These are phyloP conservation scores for Primulina eburnea DNA, from an alignment of 257 asterid species.

Conservation along the genomic window DNA sequence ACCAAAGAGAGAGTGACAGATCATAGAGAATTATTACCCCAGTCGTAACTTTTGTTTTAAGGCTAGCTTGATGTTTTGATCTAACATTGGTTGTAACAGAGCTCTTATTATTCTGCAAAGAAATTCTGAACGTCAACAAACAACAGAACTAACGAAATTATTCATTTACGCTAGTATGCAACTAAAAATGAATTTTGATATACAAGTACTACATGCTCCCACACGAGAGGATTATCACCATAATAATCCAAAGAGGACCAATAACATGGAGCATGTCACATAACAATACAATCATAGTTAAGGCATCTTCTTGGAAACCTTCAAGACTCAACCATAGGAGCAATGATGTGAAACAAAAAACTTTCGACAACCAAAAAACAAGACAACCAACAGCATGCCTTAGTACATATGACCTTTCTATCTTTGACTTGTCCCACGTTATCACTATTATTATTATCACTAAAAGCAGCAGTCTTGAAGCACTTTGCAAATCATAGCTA, in stretches of 20 bases:
- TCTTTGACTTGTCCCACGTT: slow-evolving; percentile 2
- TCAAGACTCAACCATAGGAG: not conserved
- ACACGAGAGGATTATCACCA: not conserved
- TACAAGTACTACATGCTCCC: not conserved
- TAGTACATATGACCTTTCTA: slow-evolving; percentile 17
- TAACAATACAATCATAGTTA: not conserved
- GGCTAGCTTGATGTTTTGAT: slow-evolving; percentile 42
- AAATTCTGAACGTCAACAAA: slow-evolving; percentile 13
- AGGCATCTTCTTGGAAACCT: slow-evolving; percentile 4
- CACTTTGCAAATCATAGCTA: not conserved
- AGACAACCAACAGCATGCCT: slow-evolving; percentile 1
- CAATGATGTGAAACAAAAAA: not conserved
- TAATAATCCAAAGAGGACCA: not conserved
- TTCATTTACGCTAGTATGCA: not conserved
- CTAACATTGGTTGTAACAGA: slow-evolving; percentile 39
- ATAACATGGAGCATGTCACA: not conserved
- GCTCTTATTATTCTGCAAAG: slow-evolving; percentile 53
- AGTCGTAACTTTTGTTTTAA: slow-evolving; percentile 43
- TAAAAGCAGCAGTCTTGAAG: not conserved
- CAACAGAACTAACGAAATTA: not conserved
- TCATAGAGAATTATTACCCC: slow-evolving; percentile 43
- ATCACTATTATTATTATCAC: not conserved
- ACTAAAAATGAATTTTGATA: slow-evolving; percentile 6
- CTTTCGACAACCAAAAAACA: slow-evolving; percentile 5
- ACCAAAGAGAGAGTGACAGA: not conserved